Conservation (phyloP, 2,329 filamentous ascomycete species). For the Setomelanomma holmii region DNA sequence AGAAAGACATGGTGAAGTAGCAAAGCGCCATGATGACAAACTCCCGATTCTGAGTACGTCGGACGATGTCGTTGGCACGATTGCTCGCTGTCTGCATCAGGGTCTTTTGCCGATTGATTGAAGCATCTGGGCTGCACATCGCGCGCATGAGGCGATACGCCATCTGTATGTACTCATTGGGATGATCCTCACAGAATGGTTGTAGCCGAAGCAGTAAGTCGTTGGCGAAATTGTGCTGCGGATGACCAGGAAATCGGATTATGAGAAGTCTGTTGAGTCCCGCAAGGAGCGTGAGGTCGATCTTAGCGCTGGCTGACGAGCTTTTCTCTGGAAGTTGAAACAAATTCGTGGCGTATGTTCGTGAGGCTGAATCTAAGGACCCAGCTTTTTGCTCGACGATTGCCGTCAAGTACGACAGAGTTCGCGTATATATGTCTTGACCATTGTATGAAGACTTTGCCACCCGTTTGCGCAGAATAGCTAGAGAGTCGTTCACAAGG, state of each 20-base stretch:
- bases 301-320: slow-evolving; percentile 32
- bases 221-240: slow-evolving; percentile 61
- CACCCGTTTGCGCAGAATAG: slow-evolving; percentile 32
- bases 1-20: slow-evolving; percentile 84
- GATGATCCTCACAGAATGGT: slow-evolving; percentile 71
- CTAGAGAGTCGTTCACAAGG: slow-evolving; percentile 41
- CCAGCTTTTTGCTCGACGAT: slow-evolving; percentile 80
- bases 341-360: slow-evolving; percentile 67
- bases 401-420: slow-evolving; percentile 75
- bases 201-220: slow-evolving; percentile 71
- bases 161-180: slow-evolving; percentile 76
- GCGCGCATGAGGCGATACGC: slow-evolving; percentile 80
- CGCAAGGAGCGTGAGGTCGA: slow-evolving; percentile 56
- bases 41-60: slow-evolving; percentile 75
- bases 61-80: slow-evolving; percentile 72
- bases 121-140: slow-evolving; percentile 64
- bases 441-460: slow-evolving; percentile 52
- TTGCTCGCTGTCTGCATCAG: slow-evolving; percentile 65
- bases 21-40: slow-evolving; percentile 83
- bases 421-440: slow-evolving; percentile 55
- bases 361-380: slow-evolving; percentile 71
- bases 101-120: slow-evolving; percentile 79
- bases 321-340: slow-evolving; percentile 60
- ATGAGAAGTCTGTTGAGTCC: slow-evolving; percentile 59
- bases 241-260: slow-evolving; percentile 47